Percentiles rank a stretch among this genome's conserved stretches.
Evolutionary conservation across 75 land plant genomes (phyloP).

Genomic region (Chamaecyparis obtusa): DNA sequence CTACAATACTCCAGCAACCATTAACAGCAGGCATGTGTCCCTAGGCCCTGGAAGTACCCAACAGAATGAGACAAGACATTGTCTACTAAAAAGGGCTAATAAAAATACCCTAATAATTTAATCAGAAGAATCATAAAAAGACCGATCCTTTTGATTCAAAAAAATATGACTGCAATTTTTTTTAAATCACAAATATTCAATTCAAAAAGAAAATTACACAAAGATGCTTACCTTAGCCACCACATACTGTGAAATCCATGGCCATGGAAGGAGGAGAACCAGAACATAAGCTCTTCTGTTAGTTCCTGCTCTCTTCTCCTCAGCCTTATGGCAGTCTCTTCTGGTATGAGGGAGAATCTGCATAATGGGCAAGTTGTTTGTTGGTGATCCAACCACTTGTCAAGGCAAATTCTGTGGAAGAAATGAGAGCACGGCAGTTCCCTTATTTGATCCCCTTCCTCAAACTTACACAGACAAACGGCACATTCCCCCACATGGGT

Average conservation of each 20-base stretch:
- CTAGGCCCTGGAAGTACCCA: slow-evolving; percentile 1
- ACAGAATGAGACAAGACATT: background rate
- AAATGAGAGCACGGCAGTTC: slow-evolving; percentile 49
- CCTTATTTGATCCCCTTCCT: slow-evolving; percentile 15
- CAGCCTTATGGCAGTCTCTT: slow-evolving; percentile 14
- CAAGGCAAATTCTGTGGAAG: slow-evolving; percentile 52
- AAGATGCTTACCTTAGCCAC: slow-evolving; percentile 16
- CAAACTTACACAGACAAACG: slow-evolving; percentile 52
- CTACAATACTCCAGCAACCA: background rate
- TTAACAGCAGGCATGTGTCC: background rate
- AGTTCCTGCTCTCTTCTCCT: slow-evolving; percentile 32
- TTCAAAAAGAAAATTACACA: background rate
- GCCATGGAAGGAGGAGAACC: slow-evolving; percentile 70
- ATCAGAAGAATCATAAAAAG: background rate
- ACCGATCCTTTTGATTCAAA: background rate
- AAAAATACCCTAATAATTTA: background rate
- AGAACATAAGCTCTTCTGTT: slow-evolving; percentile 60
- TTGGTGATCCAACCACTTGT: slow-evolving; percentile 45
- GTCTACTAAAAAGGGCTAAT: background rate
- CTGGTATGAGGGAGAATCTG: slow-evolving; percentile 29
- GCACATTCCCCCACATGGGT: slow-evolving; percentile 32
- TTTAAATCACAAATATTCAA: background rate
- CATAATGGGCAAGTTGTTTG: slow-evolving; percentile 63
- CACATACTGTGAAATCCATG: slow-evolving; percentile 37
- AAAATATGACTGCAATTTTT: too few relatives aligned